phyloP scores from a whole-genome alignment of 345 rosid genomes.

The Acer saccharum region DNA sequence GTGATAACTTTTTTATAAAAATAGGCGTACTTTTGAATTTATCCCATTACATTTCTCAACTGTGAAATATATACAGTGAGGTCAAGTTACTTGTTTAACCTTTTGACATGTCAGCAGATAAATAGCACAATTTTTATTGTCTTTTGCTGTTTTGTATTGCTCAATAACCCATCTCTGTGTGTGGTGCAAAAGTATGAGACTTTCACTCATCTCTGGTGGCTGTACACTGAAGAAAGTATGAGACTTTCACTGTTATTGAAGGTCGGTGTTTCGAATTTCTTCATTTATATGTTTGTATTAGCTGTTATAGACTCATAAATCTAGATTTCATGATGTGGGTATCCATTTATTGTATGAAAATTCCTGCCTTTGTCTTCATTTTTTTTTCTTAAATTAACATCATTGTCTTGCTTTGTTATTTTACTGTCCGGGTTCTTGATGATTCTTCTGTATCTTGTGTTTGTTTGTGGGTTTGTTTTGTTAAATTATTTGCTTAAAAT shows the following conservation, averaged over 20 bases:
- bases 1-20: too few relatives aligned
- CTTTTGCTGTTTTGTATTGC: background rate
- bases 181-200: background rate
- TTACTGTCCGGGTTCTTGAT: background rate
- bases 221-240: background rate
- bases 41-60: background rate
- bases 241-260: background rate
- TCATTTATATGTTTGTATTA: background rate
- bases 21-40: background rate
- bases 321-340: background rate
- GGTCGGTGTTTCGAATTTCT: conserved; percentile 5
- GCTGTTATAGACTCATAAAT: background rate
- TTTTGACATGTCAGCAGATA: background rate
- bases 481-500: background rate
- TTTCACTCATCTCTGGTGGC: background rate
- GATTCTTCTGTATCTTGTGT: background rate
- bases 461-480: background rate
- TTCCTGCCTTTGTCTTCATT: background rate
- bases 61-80: background rate
- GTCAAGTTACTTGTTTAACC: background rate
- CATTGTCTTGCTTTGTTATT: background rate
- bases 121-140: background rate
- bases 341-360: background rate
- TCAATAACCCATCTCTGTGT: background rate
- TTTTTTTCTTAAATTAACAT: background rate